Conservation (phyloP, 345 rosid genomes). For the Citrus reticulata region DNA sequence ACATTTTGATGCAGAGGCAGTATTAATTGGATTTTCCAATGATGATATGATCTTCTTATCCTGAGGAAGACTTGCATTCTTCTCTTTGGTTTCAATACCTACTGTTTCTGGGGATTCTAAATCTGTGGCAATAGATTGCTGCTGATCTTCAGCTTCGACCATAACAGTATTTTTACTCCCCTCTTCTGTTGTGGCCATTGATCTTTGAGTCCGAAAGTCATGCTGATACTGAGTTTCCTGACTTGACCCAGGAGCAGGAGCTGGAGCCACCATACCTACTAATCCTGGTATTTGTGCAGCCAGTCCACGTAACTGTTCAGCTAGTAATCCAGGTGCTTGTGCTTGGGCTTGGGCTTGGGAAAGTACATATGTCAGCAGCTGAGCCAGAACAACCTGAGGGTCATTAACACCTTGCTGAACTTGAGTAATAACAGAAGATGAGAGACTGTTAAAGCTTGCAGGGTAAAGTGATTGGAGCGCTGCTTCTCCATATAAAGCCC, state of each 20-base stretch:
- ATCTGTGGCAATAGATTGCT: background rate
- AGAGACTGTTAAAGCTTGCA: conserved; percentile 15
- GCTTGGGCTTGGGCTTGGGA: conserved; percentile 28
- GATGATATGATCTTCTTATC: background rate
- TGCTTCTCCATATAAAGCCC: conserved; percentile 26
- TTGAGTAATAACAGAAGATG: conserved; percentile 26
- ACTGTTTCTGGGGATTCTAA: background rate
- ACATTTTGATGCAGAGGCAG: background rate
- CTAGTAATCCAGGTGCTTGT: conserved; percentile 18
- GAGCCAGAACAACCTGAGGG: conserved; percentile 43
- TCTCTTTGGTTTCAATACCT: background rate
- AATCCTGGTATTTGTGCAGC: conserved; percentile 14
- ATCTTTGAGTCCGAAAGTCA: background rate
- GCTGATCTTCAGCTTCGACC: conserved; percentile 1
- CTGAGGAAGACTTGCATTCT: background rate
- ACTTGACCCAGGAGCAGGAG: background rate
- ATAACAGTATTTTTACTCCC: background rate
- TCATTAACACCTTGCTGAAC: conserved; percentile 28
- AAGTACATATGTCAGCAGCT: conserved; percentile 32
- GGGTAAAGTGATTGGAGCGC: conserved; percentile 33
- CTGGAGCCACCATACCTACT: background rate
- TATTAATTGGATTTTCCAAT: background rate
- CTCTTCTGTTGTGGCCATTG: background rate
- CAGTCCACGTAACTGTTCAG: conserved; percentile 11
- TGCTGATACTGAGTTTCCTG: background rate